Percentiles rank a stretch among this genome's conserved stretches.
phyloP scores from a whole-genome alignment of 768 basidiomycete species.

The Tephrocybe rancida region DNA sequence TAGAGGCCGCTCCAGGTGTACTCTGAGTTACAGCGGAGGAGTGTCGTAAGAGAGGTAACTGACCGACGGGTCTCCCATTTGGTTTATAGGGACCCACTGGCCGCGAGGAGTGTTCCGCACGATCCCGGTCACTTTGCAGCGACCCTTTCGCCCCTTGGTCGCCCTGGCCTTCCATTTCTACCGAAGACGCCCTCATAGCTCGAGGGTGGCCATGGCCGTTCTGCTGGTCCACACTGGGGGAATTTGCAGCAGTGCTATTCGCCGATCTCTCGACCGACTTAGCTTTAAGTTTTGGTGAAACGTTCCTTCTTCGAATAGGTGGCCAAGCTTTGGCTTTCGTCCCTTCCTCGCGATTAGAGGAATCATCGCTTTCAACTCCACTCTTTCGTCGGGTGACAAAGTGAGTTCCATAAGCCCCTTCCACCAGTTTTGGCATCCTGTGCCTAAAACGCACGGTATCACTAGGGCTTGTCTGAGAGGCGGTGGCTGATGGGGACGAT shows the following conservation, averaged over 20 bases:
- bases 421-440: conserved; percentile 19
- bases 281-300: conserved; percentile 6
- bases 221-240: too few relatives aligned
- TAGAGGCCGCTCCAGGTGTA: not conserved
- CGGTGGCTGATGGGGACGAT: conserved; percentile 1
- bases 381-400: conserved; percentile 18
- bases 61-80: not conserved
- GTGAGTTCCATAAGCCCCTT: conserved; percentile 32
- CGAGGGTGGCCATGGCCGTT: too few relatives aligned
- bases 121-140: not conserved
- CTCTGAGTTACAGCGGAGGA: not conserved
- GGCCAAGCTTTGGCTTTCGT: conserved; percentile 22
- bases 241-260: not conserved
- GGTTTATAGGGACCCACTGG: not conserved
- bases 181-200: not conserved
- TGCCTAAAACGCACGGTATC: conserved; percentile 1
- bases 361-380: conserved; percentile 4
- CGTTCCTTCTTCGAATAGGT: conserved; percentile 19
- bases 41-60: not conserved
- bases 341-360: conserved; percentile 17
- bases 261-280: not conserved
- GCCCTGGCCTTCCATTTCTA: not conserved
- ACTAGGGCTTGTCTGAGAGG: conserved; percentile 1
- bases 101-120: too few relatives aligned
- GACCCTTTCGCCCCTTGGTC: not conserved